phyloP scores from a whole-genome alignment of 192 early-diverging fungal species.

The Coemansia asiatica region DNA sequence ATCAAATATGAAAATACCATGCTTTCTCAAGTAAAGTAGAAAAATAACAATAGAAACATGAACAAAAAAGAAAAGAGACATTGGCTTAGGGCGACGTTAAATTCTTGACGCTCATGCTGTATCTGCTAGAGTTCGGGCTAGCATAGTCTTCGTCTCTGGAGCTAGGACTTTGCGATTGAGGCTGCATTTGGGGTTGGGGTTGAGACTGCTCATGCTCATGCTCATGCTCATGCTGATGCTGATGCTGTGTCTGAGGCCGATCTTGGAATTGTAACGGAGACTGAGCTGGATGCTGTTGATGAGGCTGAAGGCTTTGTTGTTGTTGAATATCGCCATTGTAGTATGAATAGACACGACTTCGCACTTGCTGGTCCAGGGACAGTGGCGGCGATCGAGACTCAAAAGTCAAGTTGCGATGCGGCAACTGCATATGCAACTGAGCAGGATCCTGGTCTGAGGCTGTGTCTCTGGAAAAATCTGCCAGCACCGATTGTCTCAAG shows the following conservation, averaged over 20 bases:
- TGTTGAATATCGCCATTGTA: constrained; percentile 5
- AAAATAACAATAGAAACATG: not conserved
- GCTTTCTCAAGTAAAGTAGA: too few relatives aligned
- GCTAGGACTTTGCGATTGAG: not conserved
- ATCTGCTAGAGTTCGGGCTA: constrained; percentile 24
- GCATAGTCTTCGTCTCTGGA: constrained; percentile 13
- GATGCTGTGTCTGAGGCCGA: not conserved
- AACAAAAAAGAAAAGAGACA: not conserved
- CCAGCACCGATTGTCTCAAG: not conserved
- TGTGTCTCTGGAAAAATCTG: not conserved
- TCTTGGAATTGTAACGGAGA: not conserved
- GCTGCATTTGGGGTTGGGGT: not conserved
- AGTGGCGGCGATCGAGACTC: not conserved
- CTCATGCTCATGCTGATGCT: too few relatives aligned
- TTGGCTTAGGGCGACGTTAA: constrained; percentile 34
- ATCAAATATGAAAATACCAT: constrained; percentile 3
- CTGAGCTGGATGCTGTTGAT: constrained; percentile 6
- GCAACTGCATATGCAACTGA: not conserved
- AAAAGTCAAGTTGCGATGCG: constrained; percentile 3
- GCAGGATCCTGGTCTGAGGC: not conserved
- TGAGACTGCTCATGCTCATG: too few relatives aligned
- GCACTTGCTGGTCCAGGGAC: constrained; percentile 23
- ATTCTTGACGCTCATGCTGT: constrained; percentile 54
- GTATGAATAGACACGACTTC: constrained; percentile 7
- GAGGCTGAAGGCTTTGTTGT: constrained; percentile 1